A percentile compares a stretch with the other conserved stretches of the same genome.
phyloP scores from a whole-genome alignment of 371 early-diverging fungal species.

The Circinella umbellata region DNA sequence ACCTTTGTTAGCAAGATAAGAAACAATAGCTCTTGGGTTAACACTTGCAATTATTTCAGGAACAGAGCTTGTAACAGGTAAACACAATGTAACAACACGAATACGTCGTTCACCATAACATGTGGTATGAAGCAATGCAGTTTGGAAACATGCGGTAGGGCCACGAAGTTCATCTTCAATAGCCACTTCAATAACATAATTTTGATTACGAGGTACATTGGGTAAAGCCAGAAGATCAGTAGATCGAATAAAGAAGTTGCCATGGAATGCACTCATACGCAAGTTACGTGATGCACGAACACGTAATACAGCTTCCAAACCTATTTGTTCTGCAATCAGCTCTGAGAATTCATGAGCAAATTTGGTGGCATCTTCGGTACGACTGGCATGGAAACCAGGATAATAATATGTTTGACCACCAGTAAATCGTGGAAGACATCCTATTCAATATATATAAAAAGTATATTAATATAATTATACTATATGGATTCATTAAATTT shows the following conservation, averaged over 20 bases:
- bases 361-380: constrained; percentile 87
- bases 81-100: constrained; percentile 90
- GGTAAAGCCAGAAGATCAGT: constrained; percentile 93
- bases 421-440: constrained; percentile 87
- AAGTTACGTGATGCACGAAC: constrained; percentile 91
- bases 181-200: constrained; percentile 89
- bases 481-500: no score
- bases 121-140: constrained; percentile 94
- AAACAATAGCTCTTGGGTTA: constrained; percentile 85
- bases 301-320: constrained; percentile 95
- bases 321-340: constrained; percentile 83
- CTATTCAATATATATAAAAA: constrained; percentile 16
- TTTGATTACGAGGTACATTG: constrained; percentile 93
- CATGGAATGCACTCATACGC: constrained; percentile 89
- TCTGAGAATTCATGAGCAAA: constrained; percentile 87
- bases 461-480: no score
- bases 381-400: constrained; percentile 90
- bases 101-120: constrained; percentile 90
- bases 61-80: constrained; percentile 86
- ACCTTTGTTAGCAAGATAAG: constrained; percentile 87
- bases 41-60: constrained; percentile 83
- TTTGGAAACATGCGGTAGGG: constrained; percentile 92
- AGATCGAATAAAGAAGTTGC: constrained; percentile 96
- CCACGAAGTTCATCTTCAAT: constrained; percentile 85
- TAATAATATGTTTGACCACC: constrained; percentile 96